Evolutionary conservation across 176 grass and related monocot genomes (phyloP).

Genomic region (Pontederia paniculata): DNA sequence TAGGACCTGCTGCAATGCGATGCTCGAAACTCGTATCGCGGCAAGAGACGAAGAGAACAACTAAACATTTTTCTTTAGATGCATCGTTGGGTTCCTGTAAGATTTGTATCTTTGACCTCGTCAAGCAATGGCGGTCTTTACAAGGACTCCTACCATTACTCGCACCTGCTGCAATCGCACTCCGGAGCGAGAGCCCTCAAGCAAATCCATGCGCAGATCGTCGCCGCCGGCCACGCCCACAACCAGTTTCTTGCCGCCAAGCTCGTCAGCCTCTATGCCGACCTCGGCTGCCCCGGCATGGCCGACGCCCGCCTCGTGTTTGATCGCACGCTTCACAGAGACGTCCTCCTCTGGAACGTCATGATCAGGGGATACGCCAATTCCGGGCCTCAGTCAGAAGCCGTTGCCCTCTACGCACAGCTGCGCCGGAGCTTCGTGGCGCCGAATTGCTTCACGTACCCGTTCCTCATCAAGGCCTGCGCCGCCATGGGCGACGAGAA

Average conservation of each 20-base stretch:
- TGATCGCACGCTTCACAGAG: background rate
- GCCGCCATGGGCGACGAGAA: background rate
- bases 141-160: slow-evolving; percentile 9
- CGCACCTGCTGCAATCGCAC: slow-evolving; percentile 6
- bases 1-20: too few relatives aligned
- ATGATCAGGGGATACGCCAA: slow-evolving; percentile 10
- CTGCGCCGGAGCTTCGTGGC: background rate
- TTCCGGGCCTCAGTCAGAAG: background rate
- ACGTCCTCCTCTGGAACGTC: slow-evolving; percentile 10
- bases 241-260: slow-evolving; percentile 8
- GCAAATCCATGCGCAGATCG: slow-evolving; percentile 13
- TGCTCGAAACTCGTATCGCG: too few relatives aligned
- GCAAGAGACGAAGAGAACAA: too few relatives aligned
- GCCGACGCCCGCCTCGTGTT: slow-evolving; percentile 8
- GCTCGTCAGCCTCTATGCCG: slow-evolving; percentile 1
- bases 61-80: too few relatives aligned
- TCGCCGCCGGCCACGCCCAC: background rate
- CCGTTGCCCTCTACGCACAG: background rate
- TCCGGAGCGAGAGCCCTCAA: background rate
- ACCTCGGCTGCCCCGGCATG: background rate
- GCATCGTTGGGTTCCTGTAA: too few relatives aligned
- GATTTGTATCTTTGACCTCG: too few relatives aligned
- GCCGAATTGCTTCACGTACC: slow-evolving; percentile 3
- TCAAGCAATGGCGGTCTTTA: too few relatives aligned
- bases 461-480: slow-evolving; percentile 12